A percentile compares a stretch with the other conserved stretches of the same genome.
Evolutionary conservation across 2,329 filamentous ascomycete species (phyloP).

Genomic region (Polychaeton citri): DNA sequence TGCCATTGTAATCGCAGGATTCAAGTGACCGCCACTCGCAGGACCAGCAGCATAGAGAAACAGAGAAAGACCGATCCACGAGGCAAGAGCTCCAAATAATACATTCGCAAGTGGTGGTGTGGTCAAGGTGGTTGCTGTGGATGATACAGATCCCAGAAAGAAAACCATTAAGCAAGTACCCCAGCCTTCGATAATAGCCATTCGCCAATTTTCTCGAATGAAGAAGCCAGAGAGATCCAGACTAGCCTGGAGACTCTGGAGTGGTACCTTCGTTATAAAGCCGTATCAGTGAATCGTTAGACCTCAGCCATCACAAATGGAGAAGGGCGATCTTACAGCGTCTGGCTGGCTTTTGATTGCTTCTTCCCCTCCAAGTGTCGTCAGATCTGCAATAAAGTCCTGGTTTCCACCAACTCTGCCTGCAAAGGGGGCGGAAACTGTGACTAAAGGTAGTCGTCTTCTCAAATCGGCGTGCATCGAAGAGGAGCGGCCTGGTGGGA

Average conservation of each 20-base stretch:
- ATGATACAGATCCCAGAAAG: slow-evolving; percentile 9
- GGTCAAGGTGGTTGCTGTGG: slow-evolving; percentile 6
- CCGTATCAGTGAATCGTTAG: too few relatives aligned
- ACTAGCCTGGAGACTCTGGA: slow-evolving; percentile 5
- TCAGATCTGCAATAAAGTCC: slow-evolving; percentile 16
- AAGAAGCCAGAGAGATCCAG: slow-evolving; percentile 10
- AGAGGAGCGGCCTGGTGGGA: too few relatives aligned
- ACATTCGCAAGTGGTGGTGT: slow-evolving; percentile 4
- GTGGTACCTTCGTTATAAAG: slow-evolving; percentile 11
- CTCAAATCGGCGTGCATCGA: too few relatives aligned
- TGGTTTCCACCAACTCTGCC: slow-evolving; percentile 23
- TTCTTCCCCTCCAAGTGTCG: slow-evolving; percentile 8
- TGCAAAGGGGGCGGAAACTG: slow-evolving; percentile 11
- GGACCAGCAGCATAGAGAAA: slow-evolving; percentile 39
- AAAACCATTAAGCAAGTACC: slow-evolving; percentile 12
- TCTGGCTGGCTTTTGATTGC: slow-evolving; percentile 15
- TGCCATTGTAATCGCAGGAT: slow-evolving; percentile 40
- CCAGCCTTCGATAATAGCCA: slow-evolving; percentile 12
- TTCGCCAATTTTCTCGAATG: slow-evolving; percentile 9
- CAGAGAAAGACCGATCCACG: slow-evolving; percentile 22
- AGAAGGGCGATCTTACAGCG: slow-evolving; percentile 14
- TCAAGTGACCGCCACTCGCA: slow-evolving; percentile 39
- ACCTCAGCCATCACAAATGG: too few relatives aligned
- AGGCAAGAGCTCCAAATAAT: slow-evolving; percentile 7
- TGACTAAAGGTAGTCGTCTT: not conserved